These are phyloP conservation scores for Leucocoprinus birnbaumii DNA, from an alignment of 768 basidiomycete species.

Conservation along the genomic window DNA sequence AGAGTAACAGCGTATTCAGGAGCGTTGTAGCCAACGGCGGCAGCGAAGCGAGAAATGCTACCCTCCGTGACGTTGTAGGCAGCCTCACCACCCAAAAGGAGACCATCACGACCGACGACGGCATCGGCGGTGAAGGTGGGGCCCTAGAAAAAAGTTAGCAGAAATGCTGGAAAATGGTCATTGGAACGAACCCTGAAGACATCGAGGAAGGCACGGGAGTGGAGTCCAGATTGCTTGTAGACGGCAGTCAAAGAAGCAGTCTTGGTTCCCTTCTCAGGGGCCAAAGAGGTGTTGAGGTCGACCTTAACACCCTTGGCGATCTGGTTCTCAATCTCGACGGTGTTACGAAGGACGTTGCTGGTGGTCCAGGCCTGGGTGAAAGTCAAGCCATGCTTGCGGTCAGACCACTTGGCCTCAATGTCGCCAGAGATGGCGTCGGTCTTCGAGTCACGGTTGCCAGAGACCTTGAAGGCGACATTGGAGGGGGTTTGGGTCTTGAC, in stretches of 20 bases:
- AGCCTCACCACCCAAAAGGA: slow-evolving; percentile 95
- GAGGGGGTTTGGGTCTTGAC: slow-evolving; percentile 89
- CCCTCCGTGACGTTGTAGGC: slow-evolving; percentile 96
- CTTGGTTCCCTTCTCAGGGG: slow-evolving; percentile 86
- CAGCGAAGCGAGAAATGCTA: slow-evolving; percentile 86
- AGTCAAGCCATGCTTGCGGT: slow-evolving; percentile 89
- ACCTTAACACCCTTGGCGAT: slow-evolving; percentile 97
- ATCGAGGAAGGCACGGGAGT: slow-evolving; percentile 88
- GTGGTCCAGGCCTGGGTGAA: slow-evolving; percentile 98
- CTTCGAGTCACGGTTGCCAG: slow-evolving; percentile 78
- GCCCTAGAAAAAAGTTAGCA: slow-evolving; percentile 49
- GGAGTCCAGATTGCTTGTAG: slow-evolving; percentile 96
- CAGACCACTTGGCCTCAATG: slow-evolving; percentile 92
- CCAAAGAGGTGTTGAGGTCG: slow-evolving; percentile 79
- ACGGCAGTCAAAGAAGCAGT: slow-evolving; percentile 76
- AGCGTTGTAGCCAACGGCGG: slow-evolving; percentile 92
- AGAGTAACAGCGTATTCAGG: slow-evolving; percentile 94
- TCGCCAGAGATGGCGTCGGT: slow-evolving; percentile 76
- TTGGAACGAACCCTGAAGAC: slow-evolving; percentile 77
- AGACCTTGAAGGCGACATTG: slow-evolving; percentile 91
- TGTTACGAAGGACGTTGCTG: slow-evolving; percentile 85
- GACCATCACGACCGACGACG: slow-evolving; percentile 93
- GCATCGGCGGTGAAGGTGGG: slow-evolving; percentile 97
- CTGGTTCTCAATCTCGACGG: slow-evolving; percentile 95
- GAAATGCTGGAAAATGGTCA: slow-evolving; percentile 9